Base-by-base conservation (phyloP, 2,329 filamentous ascomycete species). In the Colletotrichum salicis region DNA sequence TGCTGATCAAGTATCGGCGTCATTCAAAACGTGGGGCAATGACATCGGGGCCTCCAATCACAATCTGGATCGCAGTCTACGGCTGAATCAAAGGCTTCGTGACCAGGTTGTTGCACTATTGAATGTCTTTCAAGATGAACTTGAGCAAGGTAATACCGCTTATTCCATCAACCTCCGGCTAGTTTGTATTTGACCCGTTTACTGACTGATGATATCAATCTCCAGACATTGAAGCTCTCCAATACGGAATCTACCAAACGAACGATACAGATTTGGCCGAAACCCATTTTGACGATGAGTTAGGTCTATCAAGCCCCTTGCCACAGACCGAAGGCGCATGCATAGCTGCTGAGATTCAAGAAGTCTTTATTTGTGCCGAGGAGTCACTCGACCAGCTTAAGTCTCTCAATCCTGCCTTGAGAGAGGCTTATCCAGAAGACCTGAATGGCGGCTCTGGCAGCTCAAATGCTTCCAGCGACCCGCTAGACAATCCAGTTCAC, bases 381-480 rank as follows among this genome's bases (percentile, higher is more conserved):
- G 41, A 62, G 2, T 29, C 27, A 11, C 22, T 68, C 5, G 51
- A 51, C 2, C 65, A 68, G 5, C 24, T 68, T 2, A 41, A 37
- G 15, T 51, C 33, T 3, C 65, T 68, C 5, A 57, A 37, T 24
- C 33, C 58, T 29, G 58, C 62, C 3, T 12, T 68, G 12, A 56
- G 59, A 37, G 52, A 68, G 5, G 65, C 65, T 15, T 59, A 68
- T 13, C 65, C 51, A 1, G 27, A 35, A 5, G 65, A 68, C 27
- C 33, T 68, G 5, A 58, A 68, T 51, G 13, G 22, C 7, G 15
- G 11, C 3, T 62, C 65, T 5, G 52, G 51, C 19, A 51, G 35
- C 22, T 48, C 58, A 8, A 63, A 51, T 29, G 33, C 15, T 10
- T 22, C 48, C 48, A 48, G 52, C 27, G 58, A 33, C 5, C 6